A percentile compares a stretch with the other conserved stretches of the same genome.
These are phyloP conservation scores for Agrocybe praecox DNA, from an alignment of 768 basidiomycete species.

Conservation along the genomic window DNA sequence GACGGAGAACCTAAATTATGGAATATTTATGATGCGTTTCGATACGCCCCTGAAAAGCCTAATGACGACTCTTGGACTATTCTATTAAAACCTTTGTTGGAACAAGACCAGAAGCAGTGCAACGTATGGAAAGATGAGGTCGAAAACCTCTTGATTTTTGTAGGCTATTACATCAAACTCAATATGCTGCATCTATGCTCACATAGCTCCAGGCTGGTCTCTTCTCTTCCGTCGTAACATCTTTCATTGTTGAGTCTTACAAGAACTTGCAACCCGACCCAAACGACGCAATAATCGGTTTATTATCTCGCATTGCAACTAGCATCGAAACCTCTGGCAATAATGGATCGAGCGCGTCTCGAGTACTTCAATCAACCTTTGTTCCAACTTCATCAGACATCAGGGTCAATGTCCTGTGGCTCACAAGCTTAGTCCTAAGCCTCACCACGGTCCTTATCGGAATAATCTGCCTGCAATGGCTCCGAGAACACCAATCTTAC, in stretches of 20 bases:
- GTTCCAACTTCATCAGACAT: conserved; percentile 5
- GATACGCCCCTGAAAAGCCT: conserved; percentile 11
- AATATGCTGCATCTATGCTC: background rate
- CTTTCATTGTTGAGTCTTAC: conserved; percentile 19
- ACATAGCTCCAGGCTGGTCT: conserved; percentile 18
- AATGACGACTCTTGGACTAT: conserved; percentile 17
- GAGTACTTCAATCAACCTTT: background rate
- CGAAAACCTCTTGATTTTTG: conserved; percentile 26
- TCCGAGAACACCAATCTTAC: conserved; percentile 16
- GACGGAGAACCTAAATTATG: background rate
- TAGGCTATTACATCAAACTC: conserved; percentile 14
- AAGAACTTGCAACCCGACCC: conserved; percentile 14
- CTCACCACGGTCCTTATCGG: conserved; percentile 16
- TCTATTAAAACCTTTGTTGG: conserved; percentile 8
- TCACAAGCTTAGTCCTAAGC: conserved; percentile 16
- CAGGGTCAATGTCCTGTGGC: conserved; percentile 16
- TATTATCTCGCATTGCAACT: background rate
- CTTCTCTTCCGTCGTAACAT: conserved; percentile 22
- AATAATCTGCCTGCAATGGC: conserved; percentile 17
- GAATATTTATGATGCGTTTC: background rate
- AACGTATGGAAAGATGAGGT: conserved; percentile 27
- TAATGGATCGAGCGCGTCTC: background rate
- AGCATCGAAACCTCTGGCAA: background rate
- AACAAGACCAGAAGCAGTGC: conserved; percentile 16
- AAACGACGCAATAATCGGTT: background rate